Conservation (phyloP, 1,139 yeast species). For the Pichia sp. region DNA sequence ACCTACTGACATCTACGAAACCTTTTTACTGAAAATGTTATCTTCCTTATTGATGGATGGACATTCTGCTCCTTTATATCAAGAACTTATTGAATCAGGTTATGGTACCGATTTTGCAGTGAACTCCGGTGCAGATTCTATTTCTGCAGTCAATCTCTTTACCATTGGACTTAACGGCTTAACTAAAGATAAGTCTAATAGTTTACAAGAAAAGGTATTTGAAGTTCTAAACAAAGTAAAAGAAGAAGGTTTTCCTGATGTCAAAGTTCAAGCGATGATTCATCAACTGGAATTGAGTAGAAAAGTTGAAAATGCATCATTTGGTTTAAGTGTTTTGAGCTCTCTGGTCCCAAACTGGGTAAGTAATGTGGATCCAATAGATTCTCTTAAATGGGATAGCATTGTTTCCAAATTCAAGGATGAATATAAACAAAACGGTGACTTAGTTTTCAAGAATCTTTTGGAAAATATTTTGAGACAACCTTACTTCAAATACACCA, state of each 20-base stretch:
- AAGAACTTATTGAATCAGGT: constrained; percentile 75
- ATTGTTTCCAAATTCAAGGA: constrained; percentile 51
- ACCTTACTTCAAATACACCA: constrained; percentile 62
- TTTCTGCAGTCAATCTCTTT: constrained; percentile 71
- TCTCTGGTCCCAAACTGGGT: constrained; percentile 79
- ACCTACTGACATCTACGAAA: constrained; percentile 60
- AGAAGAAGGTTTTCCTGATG: constrained; percentile 43
- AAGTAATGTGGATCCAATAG: constrained; percentile 66
- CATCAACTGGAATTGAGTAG: constrained; percentile 81
- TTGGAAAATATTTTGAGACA: constrained; percentile 45
- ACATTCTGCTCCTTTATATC: constrained; percentile 84
- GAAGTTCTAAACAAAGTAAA: constrained; percentile 41
- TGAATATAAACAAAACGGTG: constrained; percentile 51
- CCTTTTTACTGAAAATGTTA: constrained; percentile 68
- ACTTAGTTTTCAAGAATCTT: constrained; percentile 49
- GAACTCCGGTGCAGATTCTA: constrained; percentile 81
- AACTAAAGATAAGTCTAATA: constrained; percentile 40
- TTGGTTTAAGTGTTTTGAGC: constrained; percentile 74
- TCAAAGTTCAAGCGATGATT: constrained; percentile 72
- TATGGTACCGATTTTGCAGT: constrained; percentile 81
- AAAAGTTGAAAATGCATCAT: constrained; percentile 83
- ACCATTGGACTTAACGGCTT: constrained; percentile 85
- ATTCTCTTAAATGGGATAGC: constrained; percentile 56
- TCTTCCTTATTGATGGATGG: constrained; percentile 79
- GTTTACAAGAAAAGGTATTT: constrained; percentile 36